Evolutionary conservation across 306 rosid genomes (phyloP), one percentile per base, ranked within the genome.

Genomic region (Begonia loranthoides): DNA sequence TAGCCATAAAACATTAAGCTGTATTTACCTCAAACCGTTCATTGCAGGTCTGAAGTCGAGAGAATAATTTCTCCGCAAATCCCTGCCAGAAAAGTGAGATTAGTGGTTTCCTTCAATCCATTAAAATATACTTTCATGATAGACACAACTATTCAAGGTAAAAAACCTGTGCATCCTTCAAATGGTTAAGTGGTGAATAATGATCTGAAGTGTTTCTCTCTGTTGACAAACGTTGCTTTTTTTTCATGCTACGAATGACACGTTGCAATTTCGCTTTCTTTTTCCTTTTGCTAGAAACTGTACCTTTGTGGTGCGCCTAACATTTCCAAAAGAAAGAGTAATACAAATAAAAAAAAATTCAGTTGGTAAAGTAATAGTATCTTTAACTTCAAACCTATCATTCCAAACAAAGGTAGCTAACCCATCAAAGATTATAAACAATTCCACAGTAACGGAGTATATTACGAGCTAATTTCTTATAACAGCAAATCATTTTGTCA

Each of bases 291-390:
- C 94, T 84, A 44, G 95, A 72, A 57, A 64, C 11, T 45, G 97
- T 85, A 58, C 97, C 97, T 78, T 82, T 76, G 62, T 89, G 83
- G 62, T 65, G 80, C 51, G 90, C 97, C 97, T 85, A 64, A 57
- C 62, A 69, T 58, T 52, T 41, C 40, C 51, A 59, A 49, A 38
- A 24, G 51, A 15, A 48, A 49, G n/a, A 36, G n/a, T 10, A 45
- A 55, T 3, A 17, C 41, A 22, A 6, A 17, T 17, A 12, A 41
- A 57, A 17, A 15, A 24, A 21, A 57, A 9, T 9, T 11, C 11
- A 41, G 10, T 9, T 1, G 17, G 24, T 17, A 14, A 14, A 44
- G 15, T 28, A 44, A 6, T 44, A 4, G 13, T 11, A 4, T 5
- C 13, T 11, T 14, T 11, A 12, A 44, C 15, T 44, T 9, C 10